Base-by-base conservation (phyloP, 2,329 filamentous ascomycete species). In the Ophiostoma montium region DNA sequence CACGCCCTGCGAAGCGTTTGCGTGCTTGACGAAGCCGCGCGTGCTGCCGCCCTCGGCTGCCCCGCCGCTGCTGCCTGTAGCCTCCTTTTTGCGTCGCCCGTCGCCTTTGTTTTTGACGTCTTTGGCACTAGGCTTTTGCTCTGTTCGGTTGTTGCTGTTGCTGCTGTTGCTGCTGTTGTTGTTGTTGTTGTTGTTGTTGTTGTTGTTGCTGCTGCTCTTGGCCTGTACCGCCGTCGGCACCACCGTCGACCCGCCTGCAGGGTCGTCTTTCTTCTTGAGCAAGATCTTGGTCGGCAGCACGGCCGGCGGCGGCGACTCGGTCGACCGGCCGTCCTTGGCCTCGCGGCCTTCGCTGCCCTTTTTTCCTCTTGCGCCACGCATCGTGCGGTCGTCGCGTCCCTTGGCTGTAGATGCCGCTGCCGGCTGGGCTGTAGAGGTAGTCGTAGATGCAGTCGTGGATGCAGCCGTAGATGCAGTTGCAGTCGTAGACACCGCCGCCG, bases 1-100 rank as follows among this genome's bases (percentile, higher is more conserved):
- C 43, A 95, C 85, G 13, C 90, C 90, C 61, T 95, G 90, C 0
- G 88, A 92, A 11, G 86, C 79, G 61, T 94, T 95, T 47, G 82
- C 84, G 57, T 88, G 83, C 63, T 89, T 89, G 53, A 89, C 69
- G 59, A 89, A 89, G 18, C 80, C 84, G 45, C 84, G 82, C 15
- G 75, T 15, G 15, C 30, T 77, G 8, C 74, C 74, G 10, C 74
- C 72, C 1, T 27, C 23, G 23, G 5, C 23, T 8, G 23, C 23
- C 5, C 23, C 23, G 23, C 23, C 8, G 23, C 23, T 27, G 23
- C 23, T 27, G 23, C 23, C 8, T 3, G 65, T 65, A 8, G 64
- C 57, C 19, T 56, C 30, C 15, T 15, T 35, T 8, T 36, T 36
- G 33, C 16, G 12, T 5, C 13, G 31, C 19, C 39, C 30, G 47